Conservation (phyloP, 805 yeast species). For the Hanseniaspora singularis region DNA sequence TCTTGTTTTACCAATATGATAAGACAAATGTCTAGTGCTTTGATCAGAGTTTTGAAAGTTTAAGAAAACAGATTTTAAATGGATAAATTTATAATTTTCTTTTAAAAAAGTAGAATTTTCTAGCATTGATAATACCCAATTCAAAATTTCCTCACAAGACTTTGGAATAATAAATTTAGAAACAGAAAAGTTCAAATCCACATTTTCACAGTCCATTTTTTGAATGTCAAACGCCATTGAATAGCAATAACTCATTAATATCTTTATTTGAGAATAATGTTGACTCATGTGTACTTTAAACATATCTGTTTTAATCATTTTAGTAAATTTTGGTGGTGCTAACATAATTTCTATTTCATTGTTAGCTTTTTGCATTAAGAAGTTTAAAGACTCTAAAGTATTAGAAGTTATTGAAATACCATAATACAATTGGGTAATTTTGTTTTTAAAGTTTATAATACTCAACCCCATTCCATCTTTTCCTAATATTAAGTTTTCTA, state of each 20-base stretch:
- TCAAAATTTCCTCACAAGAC: constrained; percentile 39
- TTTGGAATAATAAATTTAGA: constrained; percentile 55
- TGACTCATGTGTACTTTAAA: constrained; percentile 41
- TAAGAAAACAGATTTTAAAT: constrained; percentile 40
- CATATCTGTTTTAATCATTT: constrained; percentile 39
- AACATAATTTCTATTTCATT: not conserved
- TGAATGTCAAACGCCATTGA: constrained; percentile 36
- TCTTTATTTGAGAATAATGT: constrained; percentile 41
- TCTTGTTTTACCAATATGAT: constrained; percentile 38
- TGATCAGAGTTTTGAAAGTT: constrained; percentile 56
- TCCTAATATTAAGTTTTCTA: not conserved
- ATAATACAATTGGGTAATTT: not conserved
- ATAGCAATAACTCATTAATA: constrained; percentile 42
- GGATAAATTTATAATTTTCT: constrained; percentile 43
- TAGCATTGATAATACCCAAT: constrained; percentile 52
- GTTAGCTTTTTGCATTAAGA: not conserved
- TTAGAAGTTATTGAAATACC: not conserved
- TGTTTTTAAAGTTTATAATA: not conserved
- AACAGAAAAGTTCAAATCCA: constrained; percentile 45
- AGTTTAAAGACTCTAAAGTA: not conserved
- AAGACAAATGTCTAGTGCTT: constrained; percentile 55
- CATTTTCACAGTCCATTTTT: constrained; percentile 42
- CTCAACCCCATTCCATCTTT: not conserved
- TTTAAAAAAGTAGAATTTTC: constrained; percentile 58
- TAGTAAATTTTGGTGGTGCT: constrained; percentile 33